Evolutionary conservation across 768 basidiomycete species (phyloP).

Genomic region (Russula dissimulans): DNA sequence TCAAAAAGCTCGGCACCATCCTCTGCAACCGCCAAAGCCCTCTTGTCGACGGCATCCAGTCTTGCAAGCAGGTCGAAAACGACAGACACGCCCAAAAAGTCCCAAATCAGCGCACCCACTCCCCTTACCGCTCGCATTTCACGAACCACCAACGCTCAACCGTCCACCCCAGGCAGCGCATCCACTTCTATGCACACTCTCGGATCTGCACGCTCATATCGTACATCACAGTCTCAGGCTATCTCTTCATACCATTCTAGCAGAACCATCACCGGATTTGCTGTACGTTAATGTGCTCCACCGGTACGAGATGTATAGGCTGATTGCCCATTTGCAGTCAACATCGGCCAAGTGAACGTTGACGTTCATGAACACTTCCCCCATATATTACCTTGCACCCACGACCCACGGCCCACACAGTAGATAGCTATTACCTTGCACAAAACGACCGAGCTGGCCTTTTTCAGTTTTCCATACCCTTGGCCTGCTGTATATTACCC

Average conservation of each 20-base stretch:
- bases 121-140: conserved; percentile 73
- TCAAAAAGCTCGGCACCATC: conserved; percentile 36
- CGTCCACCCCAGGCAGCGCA: conserved; percentile 47
- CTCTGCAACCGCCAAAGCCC: conserved; percentile 41
- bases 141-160: conserved; percentile 43
- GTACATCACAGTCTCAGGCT: conserved; percentile 59
- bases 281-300: conserved; percentile 31
- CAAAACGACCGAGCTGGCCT: conserved; percentile 12
- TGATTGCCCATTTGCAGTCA: conserved; percentile 10
- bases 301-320: conserved; percentile 20
- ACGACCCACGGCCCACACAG: conserved; percentile 6
- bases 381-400: conserved; percentile 11
- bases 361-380: conserved; percentile 17
- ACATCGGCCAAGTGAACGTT: conserved; percentile 19
- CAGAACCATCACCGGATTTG: conserved; percentile 62
- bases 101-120: conserved; percentile 81
- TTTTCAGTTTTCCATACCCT: conserved; percentile 28
- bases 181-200: conserved; percentile 42
- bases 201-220: conserved; percentile 55
- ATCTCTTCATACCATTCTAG: conserved; percentile 68
- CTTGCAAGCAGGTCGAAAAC: conserved; percentile 45
- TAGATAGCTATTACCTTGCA: conserved; percentile 15
- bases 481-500: conserved; percentile 36
- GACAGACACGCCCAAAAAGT: conserved; percentile 79
- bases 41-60: conserved; percentile 49